A percentile compares a stretch with the other conserved stretches of the same genome.
Conservation (phyloP, 2,329 filamentous ascomycete species). For the Cercospora berteroae region DNA sequence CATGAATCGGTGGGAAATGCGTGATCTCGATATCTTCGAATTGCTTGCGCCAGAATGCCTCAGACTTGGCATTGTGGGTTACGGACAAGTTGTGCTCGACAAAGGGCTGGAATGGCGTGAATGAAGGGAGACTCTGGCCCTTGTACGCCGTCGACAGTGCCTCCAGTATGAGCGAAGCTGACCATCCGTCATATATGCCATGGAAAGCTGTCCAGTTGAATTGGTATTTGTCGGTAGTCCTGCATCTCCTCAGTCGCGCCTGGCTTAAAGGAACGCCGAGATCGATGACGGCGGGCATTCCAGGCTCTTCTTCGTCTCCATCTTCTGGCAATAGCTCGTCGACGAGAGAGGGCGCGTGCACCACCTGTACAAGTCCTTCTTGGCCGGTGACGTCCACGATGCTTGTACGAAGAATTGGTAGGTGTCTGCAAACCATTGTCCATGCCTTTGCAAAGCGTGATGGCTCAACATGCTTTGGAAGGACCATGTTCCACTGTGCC, state of each 20-base stretch:
- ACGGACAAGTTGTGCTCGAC: background rate
- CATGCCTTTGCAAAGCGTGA: constrained; percentile 40
- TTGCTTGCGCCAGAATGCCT: background rate
- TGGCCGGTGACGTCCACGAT: constrained; percentile 6
- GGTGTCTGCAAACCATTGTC: constrained; percentile 33
- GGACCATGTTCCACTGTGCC: constrained; percentile 38
- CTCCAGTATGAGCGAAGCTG: constrained; percentile 39
- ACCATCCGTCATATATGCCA: constrained; percentile 43
- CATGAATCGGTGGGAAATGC: constrained; percentile 37
- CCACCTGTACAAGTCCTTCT: constrained; percentile 23
- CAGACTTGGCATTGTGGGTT: background rate
- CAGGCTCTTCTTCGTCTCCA: background rate
- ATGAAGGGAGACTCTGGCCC: background rate
- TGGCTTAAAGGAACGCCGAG: background rate
- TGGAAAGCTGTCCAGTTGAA: constrained; percentile 35
- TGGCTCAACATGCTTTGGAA: constrained; percentile 32
- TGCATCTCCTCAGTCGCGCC: background rate
- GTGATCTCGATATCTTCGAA: constrained; percentile 34
- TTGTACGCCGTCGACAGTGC: constrained; percentile 21
- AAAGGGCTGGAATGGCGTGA: constrained; percentile 7
- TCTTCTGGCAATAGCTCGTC: background rate
- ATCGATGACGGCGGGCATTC: background rate
- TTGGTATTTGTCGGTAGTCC: background rate
- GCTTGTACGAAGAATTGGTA: constrained; percentile 42
- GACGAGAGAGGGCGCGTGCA: constrained; percentile 1